Base-by-base conservation (phyloP, 164 flowering plant species). In the Platanus orientalis region DNA sequence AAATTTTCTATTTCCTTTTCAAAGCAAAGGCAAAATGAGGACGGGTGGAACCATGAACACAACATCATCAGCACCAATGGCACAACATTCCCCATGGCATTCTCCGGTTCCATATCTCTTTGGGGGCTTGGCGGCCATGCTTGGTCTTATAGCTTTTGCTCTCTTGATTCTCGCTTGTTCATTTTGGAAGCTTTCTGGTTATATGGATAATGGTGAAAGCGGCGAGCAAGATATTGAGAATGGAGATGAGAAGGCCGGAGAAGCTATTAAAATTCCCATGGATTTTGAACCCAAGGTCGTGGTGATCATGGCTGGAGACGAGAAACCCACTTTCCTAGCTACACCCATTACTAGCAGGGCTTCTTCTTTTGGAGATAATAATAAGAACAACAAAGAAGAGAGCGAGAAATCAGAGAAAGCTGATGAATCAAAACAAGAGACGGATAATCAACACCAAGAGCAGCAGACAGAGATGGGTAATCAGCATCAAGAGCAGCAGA, bases 101-200 rank as follows among this genome's bases (percentile, higher is more conserved):
- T 88, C 97, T 3, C 97, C 97, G 19, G 87, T 90, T 28, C 97
- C 97, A 1, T 90, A 90, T 75, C 79, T 90, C n/a, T 90, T 90
- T 64, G 90, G 94, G 0, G 97, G 94, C 6, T 45, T 88, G 36
- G 92, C 97, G 1, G 97, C 90, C 45, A 84, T 86, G 90, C 63
- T 90, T 21, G 95, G 90, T n/a, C 80, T 90, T 44, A 86, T 88
- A 27, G 94, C 97, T 20, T 88, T 90, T 59, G 92, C 96, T 20
- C 86, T 90, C 9, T 60, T 90, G 24, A 82, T 88, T 30, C 80
- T 90, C 4, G 92, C 90, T 1, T 90, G 96, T 73, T 90, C 96
- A 25, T 88, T 86, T 70, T 86, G 90, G 92, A 88, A 79, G 71
- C 86, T 88, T 30, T 83, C 90, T 26, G 88, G 87, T 49, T 66